Evolutionary conservation across 2,329 filamentous ascomycete species (phyloP), one percentile per base, ranked within the genome.

Genomic region (Corinectria fuckeliana): DNA sequence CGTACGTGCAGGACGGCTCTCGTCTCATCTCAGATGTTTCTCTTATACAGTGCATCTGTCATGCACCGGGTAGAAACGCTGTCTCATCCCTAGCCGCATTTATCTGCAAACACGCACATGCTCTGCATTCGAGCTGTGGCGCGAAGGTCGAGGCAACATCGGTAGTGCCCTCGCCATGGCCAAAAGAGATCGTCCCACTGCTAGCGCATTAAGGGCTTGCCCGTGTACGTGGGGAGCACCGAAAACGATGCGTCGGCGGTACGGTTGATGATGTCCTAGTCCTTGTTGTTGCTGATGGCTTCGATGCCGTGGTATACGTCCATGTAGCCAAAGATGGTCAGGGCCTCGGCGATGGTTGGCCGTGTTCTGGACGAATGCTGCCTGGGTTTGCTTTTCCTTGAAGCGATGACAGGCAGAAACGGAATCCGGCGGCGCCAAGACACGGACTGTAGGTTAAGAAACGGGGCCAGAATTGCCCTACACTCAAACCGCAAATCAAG

Each of bases 181-280:
- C 69, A 50, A 62, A n/a, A 76, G 5, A 77, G 54, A 60, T 71
- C 63, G 38, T 77, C 73, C 75, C 75, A 76, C 4, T 77, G 58
- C 8, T 66, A 54, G 11, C 67, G 69, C 0, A 65, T 69, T 5
- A 75, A 71, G 0, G 67, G 61, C 13, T 58, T 62, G 2, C 70
- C 72, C 0, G 67, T 71, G 38, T 75, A 74, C 1, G 66, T 64
- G 0, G 68, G 63, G 2, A 76, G 62, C 3, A 53, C 50, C 0
- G 70, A 64, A 11, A 72, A 77, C 0, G 68, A 65, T 0, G 70
- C 72, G 48, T 77, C 75, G 23, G 69, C 66, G 0, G 74, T 74
- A 4, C 63, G 61, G 20, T 69, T 62, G 2, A 75, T 49, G 2
- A 70, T 30, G 2, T 32, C 48, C 70, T 70, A 75, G 10, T 72